Conservation (phyloP, 176 grass and related monocot species). For the Triticum timopheevii region DNA sequence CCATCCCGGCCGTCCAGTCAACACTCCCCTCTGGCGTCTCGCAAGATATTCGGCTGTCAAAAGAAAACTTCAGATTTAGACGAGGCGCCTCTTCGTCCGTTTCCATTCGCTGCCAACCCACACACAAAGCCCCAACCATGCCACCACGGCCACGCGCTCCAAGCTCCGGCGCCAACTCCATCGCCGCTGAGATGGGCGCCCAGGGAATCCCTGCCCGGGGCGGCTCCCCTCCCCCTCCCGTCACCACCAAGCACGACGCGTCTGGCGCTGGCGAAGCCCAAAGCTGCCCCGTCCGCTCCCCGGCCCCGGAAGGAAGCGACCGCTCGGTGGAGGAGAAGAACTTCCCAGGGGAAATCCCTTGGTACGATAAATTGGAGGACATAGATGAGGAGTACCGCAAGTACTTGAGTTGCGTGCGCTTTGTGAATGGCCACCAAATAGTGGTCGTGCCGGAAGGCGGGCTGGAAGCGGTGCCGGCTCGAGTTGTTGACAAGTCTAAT, state of each 20-base stretch:
- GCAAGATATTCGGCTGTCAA: not conserved
- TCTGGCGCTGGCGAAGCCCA: not conserved
- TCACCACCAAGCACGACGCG: constrained; percentile 32
- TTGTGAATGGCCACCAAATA: constrained; percentile 1
- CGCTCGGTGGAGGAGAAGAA: not conserved
- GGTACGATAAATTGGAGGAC: not conserved
- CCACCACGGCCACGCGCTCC: not conserved
- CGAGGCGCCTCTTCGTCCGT: not conserved
- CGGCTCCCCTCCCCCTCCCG: not conserved
- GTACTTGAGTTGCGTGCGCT: constrained; percentile 34
- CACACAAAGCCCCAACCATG: not conserved
- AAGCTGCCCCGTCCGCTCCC: not conserved
- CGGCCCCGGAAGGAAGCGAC: too few relatives aligned
- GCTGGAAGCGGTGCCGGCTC: not conserved
- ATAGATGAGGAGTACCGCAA: constrained; percentile 47
- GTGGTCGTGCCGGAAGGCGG: constrained; percentile 23
- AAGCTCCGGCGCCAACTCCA: not conserved
- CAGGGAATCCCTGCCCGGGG: not conserved
- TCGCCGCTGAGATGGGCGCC: not conserved
- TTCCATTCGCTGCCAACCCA: not conserved
- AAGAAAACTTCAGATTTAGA: not conserved
- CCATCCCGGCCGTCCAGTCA: not conserved
- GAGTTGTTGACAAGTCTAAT: not conserved
- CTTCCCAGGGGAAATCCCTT: not conserved
- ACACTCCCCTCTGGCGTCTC: not conserved